Evolutionary conservation across 768 basidiomycete species (phyloP).

Genomic region (Pisolithus orientalis): DNA sequence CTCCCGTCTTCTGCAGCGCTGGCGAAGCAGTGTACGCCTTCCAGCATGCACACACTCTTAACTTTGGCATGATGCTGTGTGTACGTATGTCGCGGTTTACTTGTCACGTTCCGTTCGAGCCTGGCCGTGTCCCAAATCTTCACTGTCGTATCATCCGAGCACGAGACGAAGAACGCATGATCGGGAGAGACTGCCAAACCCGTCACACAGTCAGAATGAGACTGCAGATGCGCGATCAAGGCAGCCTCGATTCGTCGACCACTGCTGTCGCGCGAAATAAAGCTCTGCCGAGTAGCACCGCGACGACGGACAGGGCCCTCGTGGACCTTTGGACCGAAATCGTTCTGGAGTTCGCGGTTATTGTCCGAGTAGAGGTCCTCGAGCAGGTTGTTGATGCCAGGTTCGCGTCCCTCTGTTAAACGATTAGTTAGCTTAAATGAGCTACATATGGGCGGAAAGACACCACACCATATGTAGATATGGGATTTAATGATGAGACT

Average conservation of each 20-base stretch:
- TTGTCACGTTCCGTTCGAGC: conserved; percentile 91
- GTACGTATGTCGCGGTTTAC: conserved; percentile 71
- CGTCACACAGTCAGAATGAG: conserved; percentile 77
- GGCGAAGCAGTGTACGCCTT: conserved; percentile 85
- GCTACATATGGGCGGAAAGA: not conserved
- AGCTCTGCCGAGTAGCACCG: conserved; percentile 62
- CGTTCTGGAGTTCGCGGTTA: conserved; percentile 76
- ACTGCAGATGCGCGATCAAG: conserved; percentile 77
- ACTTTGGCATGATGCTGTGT: conserved; percentile 65
- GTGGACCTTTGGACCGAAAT: conserved; percentile 87
- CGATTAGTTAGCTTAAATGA: not conserved
- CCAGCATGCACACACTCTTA: conserved; percentile 71
- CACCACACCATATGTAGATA: conserved; percentile 65
- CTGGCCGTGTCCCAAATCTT: conserved; percentile 91
- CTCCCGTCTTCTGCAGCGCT: conserved; percentile 82
- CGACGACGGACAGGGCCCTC: conserved; percentile 77
- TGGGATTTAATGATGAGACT: conserved; percentile 47
- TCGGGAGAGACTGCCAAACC: conserved; percentile 86
- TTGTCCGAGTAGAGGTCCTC: conserved; percentile 89
- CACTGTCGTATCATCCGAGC: conserved; percentile 90
- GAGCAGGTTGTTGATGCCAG: conserved; percentile 80
- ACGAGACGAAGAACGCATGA: conserved; percentile 89
- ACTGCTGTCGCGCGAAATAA: conserved; percentile 58
- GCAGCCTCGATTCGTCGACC: conserved; percentile 64
- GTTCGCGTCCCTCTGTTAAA: conserved; percentile 76